Conservation (phyloP, 352 stramenopile genomes). For the Globisporangium mamillatum region DNA sequence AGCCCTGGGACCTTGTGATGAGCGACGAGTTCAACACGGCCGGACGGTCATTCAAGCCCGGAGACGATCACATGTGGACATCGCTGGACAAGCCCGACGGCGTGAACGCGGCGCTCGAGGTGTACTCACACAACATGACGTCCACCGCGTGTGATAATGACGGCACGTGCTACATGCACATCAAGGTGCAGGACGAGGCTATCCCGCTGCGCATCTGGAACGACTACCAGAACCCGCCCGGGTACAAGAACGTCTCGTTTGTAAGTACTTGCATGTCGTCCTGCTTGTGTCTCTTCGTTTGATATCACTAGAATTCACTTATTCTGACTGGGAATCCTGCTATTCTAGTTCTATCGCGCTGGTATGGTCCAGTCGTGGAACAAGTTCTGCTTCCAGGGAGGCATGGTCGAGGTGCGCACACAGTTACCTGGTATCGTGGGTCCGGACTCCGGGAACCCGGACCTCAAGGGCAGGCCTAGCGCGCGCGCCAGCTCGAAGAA, state of each 20-base stretch:
- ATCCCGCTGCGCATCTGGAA: slow-evolving; percentile 60
- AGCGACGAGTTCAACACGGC: slow-evolving; percentile 70
- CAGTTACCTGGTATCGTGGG: slow-evolving; percentile 45
- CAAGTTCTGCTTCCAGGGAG: slow-evolving; percentile 95
- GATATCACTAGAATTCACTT: too few species aligned
- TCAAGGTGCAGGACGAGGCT: slow-evolving; percentile 45
- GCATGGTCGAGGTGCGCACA: slow-evolving; percentile 73
- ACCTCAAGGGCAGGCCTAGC: slow-evolving; percentile 20
- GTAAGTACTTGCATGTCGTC: too few species aligned
- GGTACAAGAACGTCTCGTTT: slow-evolving; percentile 39
- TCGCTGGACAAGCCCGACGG: slow-evolving; percentile 59
- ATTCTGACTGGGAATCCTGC: too few species aligned
- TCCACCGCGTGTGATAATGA: slow-evolving; percentile 36
- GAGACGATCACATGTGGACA: slow-evolving; percentile 54
- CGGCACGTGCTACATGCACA: slow-evolving; percentile 47
- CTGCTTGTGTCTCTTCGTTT: too few species aligned
- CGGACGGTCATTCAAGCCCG: slow-evolving; percentile 14
- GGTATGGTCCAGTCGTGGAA: slow-evolving; percentile 92
- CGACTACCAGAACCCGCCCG: slow-evolving; percentile 43
- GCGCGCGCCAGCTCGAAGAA: slow-evolving; percentile 47
- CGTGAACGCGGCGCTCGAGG: slow-evolving; percentile 51
- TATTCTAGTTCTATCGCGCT: background rate
- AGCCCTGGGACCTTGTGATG: slow-evolving; percentile 59
- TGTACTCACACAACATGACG: slow-evolving; percentile 61
- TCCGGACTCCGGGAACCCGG: slow-evolving; percentile 10